phyloP scores from a whole-genome alignment of 2,329 filamentous ascomycete species.

The Colletotrichum lupini region DNA sequence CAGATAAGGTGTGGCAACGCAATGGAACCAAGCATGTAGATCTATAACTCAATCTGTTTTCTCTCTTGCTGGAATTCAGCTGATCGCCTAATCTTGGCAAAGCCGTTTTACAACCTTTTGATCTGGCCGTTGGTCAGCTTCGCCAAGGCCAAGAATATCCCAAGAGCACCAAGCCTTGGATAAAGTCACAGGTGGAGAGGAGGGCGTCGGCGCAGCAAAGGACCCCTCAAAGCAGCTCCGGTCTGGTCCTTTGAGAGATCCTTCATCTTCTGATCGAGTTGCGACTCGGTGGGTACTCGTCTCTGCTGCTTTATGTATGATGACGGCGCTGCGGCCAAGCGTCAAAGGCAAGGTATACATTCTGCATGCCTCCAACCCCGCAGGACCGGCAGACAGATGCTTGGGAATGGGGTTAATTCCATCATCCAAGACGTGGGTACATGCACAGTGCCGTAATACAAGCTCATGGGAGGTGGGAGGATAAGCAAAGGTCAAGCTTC shows the following conservation, averaged over 20 bases:
- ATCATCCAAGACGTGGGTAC: constrained; percentile 32
- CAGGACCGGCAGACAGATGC: constrained; percentile 1
- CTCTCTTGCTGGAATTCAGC: background rate
- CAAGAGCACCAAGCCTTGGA: constrained; percentile 13
- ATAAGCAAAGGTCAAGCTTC: constrained; percentile 7
- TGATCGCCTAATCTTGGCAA: constrained; percentile 6
- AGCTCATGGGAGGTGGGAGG: constrained; percentile 14
- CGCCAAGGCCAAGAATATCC: constrained; percentile 27
- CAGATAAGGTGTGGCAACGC: constrained; percentile 14
- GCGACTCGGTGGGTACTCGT: background rate
- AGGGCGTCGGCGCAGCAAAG: constrained; percentile 22
- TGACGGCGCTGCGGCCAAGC: constrained; percentile 19
- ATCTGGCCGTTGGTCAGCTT: constrained; percentile 4
- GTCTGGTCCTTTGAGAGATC: background rate
- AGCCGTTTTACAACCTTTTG: background rate
- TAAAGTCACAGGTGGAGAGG: constrained; percentile 14
- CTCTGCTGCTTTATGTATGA: constrained; percentile 6
- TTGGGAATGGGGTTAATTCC: constrained; percentile 7
- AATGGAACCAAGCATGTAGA: background rate
- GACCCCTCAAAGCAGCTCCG: background rate
- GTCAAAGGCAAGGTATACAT: constrained; percentile 1
- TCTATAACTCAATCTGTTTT: background rate
- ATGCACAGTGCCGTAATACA: constrained; percentile 31
- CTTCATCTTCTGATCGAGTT: background rate
- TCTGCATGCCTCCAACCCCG: background rate